Conservation (phyloP, 768 basidiomycete genomes). For the Mycena capillaripes region DNA sequence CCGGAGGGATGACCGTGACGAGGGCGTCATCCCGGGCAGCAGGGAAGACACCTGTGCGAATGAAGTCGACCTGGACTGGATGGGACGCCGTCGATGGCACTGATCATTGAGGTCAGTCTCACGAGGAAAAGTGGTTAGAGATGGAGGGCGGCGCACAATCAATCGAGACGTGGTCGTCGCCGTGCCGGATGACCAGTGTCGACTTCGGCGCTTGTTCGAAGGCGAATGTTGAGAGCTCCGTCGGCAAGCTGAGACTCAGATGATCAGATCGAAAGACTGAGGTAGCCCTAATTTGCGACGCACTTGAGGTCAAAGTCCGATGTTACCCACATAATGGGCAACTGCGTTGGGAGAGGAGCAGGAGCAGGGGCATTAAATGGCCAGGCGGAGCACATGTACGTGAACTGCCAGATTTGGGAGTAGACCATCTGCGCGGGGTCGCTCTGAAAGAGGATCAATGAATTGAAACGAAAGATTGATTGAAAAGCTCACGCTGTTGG, state of each 20-base stretch:
- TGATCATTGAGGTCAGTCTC: not conserved
- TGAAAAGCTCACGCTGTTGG: not conserved
- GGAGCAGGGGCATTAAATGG: slow-evolving; percentile 9
- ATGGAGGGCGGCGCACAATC: not conserved
- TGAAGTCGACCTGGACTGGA: slow-evolving; percentile 7
- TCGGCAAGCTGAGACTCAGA: slow-evolving; percentile 19
- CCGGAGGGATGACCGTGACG: slow-evolving; percentile 27
- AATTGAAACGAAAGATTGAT: not conserved
- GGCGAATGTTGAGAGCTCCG: slow-evolving; percentile 31
- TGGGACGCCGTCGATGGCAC: not conserved
- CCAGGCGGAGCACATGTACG: slow-evolving; percentile 24
- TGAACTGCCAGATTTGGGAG: slow-evolving; percentile 29
- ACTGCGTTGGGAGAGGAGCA: not conserved
- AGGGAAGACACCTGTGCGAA: slow-evolving; percentile 24
- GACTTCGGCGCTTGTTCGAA: slow-evolving; percentile 30
- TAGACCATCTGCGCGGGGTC: slow-evolving; percentile 27
- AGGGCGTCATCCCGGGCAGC: slow-evolving; percentile 16
- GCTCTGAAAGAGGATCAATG: not conserved
- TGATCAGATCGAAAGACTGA: not conserved
- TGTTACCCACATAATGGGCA: slow-evolving; percentile 26
- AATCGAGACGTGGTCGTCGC: slow-evolving; percentile 38
- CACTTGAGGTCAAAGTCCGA: slow-evolving; percentile 33
- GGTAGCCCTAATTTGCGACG: not conserved
- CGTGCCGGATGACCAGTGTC: slow-evolving; percentile 29
- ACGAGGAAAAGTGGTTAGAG: not conserved